Conservation (phyloP, 176 grass and related monocot species). For the Puccinellia tenuiflora region DNA sequence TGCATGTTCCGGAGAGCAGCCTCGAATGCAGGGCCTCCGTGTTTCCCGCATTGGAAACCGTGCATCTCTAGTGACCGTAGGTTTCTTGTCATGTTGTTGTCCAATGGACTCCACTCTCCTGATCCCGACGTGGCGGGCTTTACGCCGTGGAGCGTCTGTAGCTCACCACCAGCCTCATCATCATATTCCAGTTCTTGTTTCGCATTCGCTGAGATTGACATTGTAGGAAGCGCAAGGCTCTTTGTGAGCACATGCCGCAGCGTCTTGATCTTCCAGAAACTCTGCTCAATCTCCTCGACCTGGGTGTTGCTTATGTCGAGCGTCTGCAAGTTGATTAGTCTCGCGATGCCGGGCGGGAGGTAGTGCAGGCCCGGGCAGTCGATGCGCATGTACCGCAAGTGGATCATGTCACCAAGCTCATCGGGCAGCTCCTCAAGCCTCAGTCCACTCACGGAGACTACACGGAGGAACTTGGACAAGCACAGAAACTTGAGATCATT, state of each 20-base stretch:
- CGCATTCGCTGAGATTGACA: not conserved
- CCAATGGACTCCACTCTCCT: not conserved
- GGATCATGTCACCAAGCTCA: conserved; percentile 8
- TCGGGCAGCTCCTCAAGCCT: not conserved
- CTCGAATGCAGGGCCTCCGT: not conserved
- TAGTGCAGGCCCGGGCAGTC: not conserved
- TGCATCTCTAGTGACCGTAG: conserved; percentile 16
- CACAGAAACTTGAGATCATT: not conserved
- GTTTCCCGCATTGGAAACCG: not conserved
- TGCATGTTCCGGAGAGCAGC: not conserved
- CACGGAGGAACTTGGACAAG: conserved; percentile 12
- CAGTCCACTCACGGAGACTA: not conserved
- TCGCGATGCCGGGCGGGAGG: not conserved
- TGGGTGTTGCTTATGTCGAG: conserved; percentile 6
- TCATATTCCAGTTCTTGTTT: not conserved
- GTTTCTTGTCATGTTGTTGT: conserved; percentile 1
- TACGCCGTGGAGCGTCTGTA: conserved; percentile 21
- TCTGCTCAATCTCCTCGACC: not conserved
- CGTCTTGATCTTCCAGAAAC: conserved; percentile 3
- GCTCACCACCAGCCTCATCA: not conserved
- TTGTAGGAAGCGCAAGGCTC: not conserved
- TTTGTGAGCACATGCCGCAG: not conserved
- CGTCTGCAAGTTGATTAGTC: conserved; percentile 26
- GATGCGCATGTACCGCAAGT: not conserved
- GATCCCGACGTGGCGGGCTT: not conserved